Base-by-base conservation (phyloP, 2,329 filamentous ascomycete genomes). In the Zalaria sp. region DNA sequence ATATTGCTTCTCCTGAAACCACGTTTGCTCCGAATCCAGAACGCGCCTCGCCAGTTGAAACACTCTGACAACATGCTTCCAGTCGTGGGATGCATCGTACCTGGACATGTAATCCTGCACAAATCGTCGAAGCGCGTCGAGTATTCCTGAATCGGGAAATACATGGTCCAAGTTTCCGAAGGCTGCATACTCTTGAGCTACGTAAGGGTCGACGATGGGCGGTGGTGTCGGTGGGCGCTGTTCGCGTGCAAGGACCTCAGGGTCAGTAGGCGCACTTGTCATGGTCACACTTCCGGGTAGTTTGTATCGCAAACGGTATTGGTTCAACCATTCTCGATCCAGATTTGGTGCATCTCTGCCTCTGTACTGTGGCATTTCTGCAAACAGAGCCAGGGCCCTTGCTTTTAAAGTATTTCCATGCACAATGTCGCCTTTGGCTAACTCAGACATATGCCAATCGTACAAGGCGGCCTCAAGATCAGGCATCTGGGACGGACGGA, bases 1-100 rank as follows among this genome's bases (percentile, higher is more conserved):
- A 52, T 69, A 69, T 27, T 48, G 38, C 40, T 44, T 2, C 49
- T 31, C 1, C 61, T 55, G 35, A 61, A 51, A 52, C 57, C 39
- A 43, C 51, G 42, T 55, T 54, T 60, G 18, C 41, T 78, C 72
- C 34, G 61, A 58, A 35, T 66, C 52, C 46, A 81, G 68, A 48
- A 86, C 79, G 50, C 72, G 65, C 37, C 75, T 75, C 5, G 86
- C 75, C 31, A 91, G 73, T n/a, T 73, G 71, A 25, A 87, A 65
- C 25, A 95, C 87, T 41, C 88, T 81, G 47, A 77, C 67, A 53
- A 94, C 83, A 60, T 95, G 88, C 43, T 75, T 68, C 67, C 84
- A 93, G 65, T 93, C 85, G 66, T 95, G 88, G 2, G 85, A 93
- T 40, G 77, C 77, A 63, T 95, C 88, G 62, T 85, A 85, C 47